Evolutionary conservation across 495 filamentous ascomycete genomes (phyloP), one percentile per base, ranked within the genome.

Genomic region (Apiosordaria backusii): DNA sequence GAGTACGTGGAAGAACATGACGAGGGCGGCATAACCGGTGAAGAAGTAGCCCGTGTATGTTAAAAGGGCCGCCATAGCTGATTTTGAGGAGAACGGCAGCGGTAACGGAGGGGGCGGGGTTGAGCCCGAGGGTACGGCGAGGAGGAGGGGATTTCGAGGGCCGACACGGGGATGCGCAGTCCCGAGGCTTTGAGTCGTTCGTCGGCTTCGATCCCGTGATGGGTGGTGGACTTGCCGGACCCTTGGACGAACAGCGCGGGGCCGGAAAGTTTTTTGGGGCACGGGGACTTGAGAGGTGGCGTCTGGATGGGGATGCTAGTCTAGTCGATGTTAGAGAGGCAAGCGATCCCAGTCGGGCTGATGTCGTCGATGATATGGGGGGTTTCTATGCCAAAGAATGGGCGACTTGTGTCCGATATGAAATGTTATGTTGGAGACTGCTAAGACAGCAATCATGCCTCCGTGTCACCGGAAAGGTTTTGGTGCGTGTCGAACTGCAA

Each of bases 1-100:
- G 54, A 90, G 75, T 69, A 86, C 79, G 70, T 82, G 81, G 79
- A 89, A 76, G 64, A 83, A 82, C 52, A 88, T 76, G 21, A 83
- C 87, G 58, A 87, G 77, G 57, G 81, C 85, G 67, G 83, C 77
- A 66, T 85, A 89, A 52, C 83, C 78, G 65, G 77, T 83, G 72
- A 88, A 79, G 68, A 88, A 77, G 76, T 86, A 84, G 67, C 77
- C 77, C 60, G 87, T 54, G 73, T 77, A 79, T 50, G 71, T 68
- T 60, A 78, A 67, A 54, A 83, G 62, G 58, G 67, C 53, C 60
- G 72, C 71, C 76, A 75, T 75, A 15, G 59, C 21, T 45, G 35
- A 15, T 45, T 7, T 45, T 45, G 35, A 45, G 16, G 21, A 59
- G 26, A 19, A 27, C n/a, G 4, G 59, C 40, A 35, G 4, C 15